Evolutionary conservation across 768 basidiomycete genomes (phyloP).

Genomic region (Amanita subjunquillea): DNA sequence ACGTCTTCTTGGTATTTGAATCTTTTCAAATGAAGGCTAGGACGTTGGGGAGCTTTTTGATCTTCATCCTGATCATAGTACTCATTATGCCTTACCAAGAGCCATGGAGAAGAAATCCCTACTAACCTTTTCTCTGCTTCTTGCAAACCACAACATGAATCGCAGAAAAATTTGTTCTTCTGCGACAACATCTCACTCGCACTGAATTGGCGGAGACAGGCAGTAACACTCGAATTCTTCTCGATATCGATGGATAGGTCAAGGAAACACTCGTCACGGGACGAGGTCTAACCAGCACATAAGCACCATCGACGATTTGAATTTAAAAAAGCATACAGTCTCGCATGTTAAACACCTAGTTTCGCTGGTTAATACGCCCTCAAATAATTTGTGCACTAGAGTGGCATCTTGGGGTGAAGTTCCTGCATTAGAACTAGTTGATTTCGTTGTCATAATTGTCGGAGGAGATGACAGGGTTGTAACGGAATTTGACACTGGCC

Average conservation of each 20-base stretch:
- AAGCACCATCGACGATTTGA: slow-evolving; percentile 6
- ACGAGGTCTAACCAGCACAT: slow-evolving; percentile 52
- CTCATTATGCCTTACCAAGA: slow-evolving; percentile 3
- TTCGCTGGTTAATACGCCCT: slow-evolving; percentile 92
- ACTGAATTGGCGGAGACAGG: slow-evolving; percentile 93
- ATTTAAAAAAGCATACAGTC: slow-evolving; percentile 42
- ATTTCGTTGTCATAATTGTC: slow-evolving; percentile 23
- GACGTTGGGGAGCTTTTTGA: slow-evolving; percentile 91
- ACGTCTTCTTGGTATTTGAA: slow-evolving; percentile 98
- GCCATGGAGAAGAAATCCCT: slow-evolving; percentile 3
- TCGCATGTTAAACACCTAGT: slow-evolving; percentile 97
- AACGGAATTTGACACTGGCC: slow-evolving; percentile 50
- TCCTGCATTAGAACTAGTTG: slow-evolving; percentile 37
- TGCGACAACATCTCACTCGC: slow-evolving; percentile 98
- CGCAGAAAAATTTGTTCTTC: slow-evolving; percentile 98
- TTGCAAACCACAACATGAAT: slow-evolving; percentile 91
- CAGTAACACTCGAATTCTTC: slow-evolving; percentile 93
- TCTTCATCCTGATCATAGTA: slow-evolving; percentile 77
- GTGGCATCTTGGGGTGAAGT: slow-evolving; percentile 46
- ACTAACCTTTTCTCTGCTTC: slow-evolving; percentile 94
- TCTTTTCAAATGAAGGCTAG: slow-evolving; percentile 94
- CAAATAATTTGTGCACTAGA: slow-evolving; percentile 86
- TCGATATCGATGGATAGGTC: slow-evolving; percentile 99
- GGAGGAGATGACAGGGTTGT: slow-evolving; percentile 37
- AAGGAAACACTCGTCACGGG: slow-evolving; percentile 92